These are phyloP conservation scores for Neurospora hispaniola DNA, from an alignment of 495 filamentous ascomycete genomes.

Conservation along the genomic window DNA sequence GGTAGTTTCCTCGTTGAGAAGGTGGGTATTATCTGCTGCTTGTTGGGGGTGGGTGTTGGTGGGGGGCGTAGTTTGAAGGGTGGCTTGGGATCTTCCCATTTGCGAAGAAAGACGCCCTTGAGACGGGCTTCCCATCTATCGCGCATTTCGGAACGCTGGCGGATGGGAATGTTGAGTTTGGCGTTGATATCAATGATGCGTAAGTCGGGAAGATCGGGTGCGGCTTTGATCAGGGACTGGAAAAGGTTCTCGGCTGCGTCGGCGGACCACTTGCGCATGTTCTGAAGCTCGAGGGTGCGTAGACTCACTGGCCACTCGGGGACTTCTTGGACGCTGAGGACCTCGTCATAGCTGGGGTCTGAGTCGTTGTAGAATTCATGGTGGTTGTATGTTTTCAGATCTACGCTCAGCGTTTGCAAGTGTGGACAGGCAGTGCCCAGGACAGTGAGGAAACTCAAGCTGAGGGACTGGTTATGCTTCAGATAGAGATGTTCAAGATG, in stretches of 20 bases:
- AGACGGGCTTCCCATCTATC: conserved; percentile 60
- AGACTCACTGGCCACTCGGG: conserved; percentile 68
- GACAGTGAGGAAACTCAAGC: conserved; percentile 53
- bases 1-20: neutral
- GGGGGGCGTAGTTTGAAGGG: conserved; percentile 15
- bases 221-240: conserved; percentile 58
- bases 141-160: conserved; percentile 62
- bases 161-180: conserved; percentile 66
- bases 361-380: conserved; percentile 44
- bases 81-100: conserved; percentile 38
- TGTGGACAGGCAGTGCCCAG: conserved; percentile 53
- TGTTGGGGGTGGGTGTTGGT: conserved; percentile 6
- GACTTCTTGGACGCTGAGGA: conserved; percentile 48
- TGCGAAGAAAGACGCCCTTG: conserved; percentile 52
- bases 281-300: conserved; percentile 56
- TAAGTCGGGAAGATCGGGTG: conserved; percentile 49
- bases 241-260: conserved; percentile 63
- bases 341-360: conserved; percentile 55
- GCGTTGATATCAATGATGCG: conserved; percentile 58
- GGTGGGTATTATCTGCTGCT: neutral
- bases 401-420: conserved; percentile 59
- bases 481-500: conserved; percentile 54
- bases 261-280: conserved; percentile 59
- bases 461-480: conserved; percentile 67
- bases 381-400: conserved; percentile 56